These are phyloP conservation scores for Hypericum perforatum DNA, from an alignment of 345 rosid species.

Conservation along the genomic window DNA sequence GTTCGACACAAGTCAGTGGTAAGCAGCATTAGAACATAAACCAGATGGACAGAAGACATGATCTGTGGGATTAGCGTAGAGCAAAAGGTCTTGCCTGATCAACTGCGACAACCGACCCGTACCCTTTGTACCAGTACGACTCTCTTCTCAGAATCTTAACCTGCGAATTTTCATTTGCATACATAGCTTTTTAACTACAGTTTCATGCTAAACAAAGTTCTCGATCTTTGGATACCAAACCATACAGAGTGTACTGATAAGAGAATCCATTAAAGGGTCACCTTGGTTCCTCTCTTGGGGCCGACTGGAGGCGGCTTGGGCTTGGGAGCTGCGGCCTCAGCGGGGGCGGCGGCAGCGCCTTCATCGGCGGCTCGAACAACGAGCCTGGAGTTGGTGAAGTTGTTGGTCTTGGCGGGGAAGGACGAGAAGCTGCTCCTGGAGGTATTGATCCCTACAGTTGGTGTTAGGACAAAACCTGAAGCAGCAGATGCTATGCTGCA, in stretches of 20 bases:
- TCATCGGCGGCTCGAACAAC: constrained; percentile 56
- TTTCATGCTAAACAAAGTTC: neutral
- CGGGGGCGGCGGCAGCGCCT: constrained; percentile 32
- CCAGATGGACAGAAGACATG: neutral
- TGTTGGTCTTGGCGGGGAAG: constrained; percentile 33
- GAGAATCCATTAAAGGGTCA: constrained; percentile 4
- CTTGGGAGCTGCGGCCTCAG: constrained; percentile 29
- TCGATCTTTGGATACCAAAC: neutral
- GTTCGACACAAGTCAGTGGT: constrained; percentile 1
- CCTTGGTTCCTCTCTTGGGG: constrained; percentile 82
- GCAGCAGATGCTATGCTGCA: constrained; percentile 67
- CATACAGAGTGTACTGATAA: accelerated
- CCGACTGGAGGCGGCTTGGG: constrained; percentile 4
- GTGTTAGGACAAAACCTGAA: constrained; percentile 41
- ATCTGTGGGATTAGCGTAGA: too few species aligned
- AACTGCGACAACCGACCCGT: constrained; percentile 82
- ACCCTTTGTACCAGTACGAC: constrained; percentile 82
- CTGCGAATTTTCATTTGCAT: constrained; percentile 20
- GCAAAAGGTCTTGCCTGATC: constrained; percentile 44
- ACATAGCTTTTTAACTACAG: neutral
- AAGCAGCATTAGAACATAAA: neutral
- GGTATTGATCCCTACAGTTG: constrained; percentile 27
- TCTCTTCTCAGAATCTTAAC: constrained; percentile 84
- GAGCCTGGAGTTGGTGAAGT: constrained; percentile 33
- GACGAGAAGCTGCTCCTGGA: constrained; percentile 33